These are phyloP conservation scores for Fusarium sulawesiense DNA, from an alignment of 2,329 filamentous ascomycete genomes.

Conservation along the genomic window DNA sequence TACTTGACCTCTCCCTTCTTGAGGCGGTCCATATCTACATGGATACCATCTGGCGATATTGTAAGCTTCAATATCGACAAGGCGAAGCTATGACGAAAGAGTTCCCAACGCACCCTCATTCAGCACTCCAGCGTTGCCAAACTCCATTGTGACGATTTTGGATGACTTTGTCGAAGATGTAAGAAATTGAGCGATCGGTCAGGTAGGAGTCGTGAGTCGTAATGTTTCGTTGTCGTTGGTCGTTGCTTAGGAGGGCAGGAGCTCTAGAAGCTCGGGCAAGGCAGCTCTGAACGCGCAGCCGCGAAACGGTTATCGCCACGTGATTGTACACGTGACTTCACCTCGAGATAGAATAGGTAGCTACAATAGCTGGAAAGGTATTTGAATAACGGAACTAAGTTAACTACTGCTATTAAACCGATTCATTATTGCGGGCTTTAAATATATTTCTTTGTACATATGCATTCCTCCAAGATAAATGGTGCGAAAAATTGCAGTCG, in stretches of 20 bases:
- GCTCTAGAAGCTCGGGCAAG: conserved; percentile 55
- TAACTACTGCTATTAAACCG: neutral
- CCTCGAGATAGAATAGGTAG: neutral
- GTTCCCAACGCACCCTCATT: conserved; percentile 66
- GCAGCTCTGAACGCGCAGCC: conserved; percentile 62
- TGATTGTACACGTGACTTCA: conserved; percentile 36
- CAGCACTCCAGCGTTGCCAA: conserved; percentile 69
- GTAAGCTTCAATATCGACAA: conserved; percentile 40
- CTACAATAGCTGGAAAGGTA: neutral
- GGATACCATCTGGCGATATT: conserved; percentile 85
- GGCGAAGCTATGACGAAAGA: conserved; percentile 39
- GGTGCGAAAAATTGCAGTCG: neutral
- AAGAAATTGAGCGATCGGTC: neutral
- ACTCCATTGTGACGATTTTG: conserved; percentile 64
- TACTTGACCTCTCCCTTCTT: conserved; percentile 99
- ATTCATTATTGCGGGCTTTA: neutral
- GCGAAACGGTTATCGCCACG: conserved; percentile 40
- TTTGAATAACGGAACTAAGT: neutral
- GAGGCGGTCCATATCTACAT: conserved; percentile 97
- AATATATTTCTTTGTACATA: neutral
- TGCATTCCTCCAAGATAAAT: neutral
- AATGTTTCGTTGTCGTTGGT: conserved; percentile 43
- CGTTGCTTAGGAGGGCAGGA: conserved; percentile 50
- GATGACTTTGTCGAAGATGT: neutral
- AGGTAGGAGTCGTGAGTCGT: conserved; percentile 34